These are phyloP conservation scores for Rosa hybrid DNA, from an alignment of 331 rosid species.

Conservation along the genomic window DNA sequence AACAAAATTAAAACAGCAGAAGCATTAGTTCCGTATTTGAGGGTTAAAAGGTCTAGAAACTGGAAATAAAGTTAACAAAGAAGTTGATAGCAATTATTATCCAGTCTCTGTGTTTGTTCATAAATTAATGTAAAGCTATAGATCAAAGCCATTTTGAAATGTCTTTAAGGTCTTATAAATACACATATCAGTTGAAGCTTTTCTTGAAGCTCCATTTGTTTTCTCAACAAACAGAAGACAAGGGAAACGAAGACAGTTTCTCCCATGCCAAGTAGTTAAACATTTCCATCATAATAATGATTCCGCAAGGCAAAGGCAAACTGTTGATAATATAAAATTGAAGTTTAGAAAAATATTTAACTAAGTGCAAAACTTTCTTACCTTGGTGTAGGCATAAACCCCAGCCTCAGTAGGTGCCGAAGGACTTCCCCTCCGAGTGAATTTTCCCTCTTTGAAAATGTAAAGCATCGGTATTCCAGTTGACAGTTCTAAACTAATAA, in stretches of 20 bases:
- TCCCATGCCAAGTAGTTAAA: background rate
- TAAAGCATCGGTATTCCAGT: conserved; percentile 99
- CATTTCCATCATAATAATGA: background rate
- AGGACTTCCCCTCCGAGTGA: conserved; percentile 98
- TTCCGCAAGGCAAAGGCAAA: background rate
- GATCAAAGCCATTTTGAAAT: background rate
- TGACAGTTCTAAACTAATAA: conserved; percentile 89
- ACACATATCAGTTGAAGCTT: background rate
- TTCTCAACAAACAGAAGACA: conserved; percentile 3
- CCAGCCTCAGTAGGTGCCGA: conserved; percentile 91
- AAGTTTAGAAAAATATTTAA: background rate
- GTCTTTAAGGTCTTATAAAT: conserved; percentile 1
- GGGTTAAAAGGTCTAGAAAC: background rate
- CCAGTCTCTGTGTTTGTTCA: background rate
- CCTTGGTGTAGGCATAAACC: conserved; percentile 93
- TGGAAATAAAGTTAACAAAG: background rate
- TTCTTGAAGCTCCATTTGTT: background rate
- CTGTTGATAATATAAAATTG: background rate
- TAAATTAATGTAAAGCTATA: background rate
- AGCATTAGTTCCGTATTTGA: background rate
- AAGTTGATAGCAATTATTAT: background rate
- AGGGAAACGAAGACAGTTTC: background rate
- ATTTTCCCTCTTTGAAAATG: conserved; percentile 86
- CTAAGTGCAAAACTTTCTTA: conserved; percentile 27
- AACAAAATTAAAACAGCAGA: conserved; percentile 19